Percentiles rank a stretch among this genome's conserved stretches.
Conservation (phyloP, 257 asterid species). For the Leonotis leonurus region DNA sequence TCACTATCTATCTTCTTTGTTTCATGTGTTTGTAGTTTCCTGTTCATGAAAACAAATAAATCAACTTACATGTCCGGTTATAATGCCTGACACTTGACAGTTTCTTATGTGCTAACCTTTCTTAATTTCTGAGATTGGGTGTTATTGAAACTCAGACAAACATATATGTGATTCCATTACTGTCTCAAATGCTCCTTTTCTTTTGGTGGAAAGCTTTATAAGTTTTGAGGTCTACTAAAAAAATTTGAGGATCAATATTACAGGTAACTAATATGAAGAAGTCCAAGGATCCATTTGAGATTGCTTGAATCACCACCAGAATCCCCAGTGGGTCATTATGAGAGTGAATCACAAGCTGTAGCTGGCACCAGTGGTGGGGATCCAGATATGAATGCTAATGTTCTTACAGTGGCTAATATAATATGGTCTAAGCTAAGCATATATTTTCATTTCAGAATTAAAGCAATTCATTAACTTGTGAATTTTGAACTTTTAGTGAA, state of each 20-base stretch:
- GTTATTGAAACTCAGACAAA: background rate
- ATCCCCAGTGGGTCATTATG: constrained; percentile 69
- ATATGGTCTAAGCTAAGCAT: too few relatives aligned
- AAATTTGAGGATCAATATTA: background rate
- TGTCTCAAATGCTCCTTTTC: background rate
- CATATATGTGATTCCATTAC: background rate
- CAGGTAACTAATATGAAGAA: constrained; percentile 54
- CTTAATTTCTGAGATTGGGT: background rate
- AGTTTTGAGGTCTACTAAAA: background rate
- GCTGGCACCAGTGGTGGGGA: constrained; percentile 35
- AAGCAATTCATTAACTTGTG: too few relatives aligned
- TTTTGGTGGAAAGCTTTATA: background rate
- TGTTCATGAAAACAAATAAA: too few relatives aligned
- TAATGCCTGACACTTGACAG: background rate
- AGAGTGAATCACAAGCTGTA: constrained; percentile 48
- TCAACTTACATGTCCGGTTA: background rate
- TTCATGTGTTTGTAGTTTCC: too few relatives aligned
- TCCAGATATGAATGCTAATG: constrained; percentile 26
- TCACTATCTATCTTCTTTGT: background rate
- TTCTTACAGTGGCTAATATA: constrained; percentile 23
- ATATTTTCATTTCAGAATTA: too few relatives aligned
- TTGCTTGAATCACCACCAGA: constrained; percentile 81
- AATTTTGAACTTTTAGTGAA: too few relatives aligned
- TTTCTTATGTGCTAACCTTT: background rate
- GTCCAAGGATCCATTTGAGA: constrained; percentile 91